Conservation (phyloP, 345 rosid genomes). For the Pugionium cornutum region DNA sequence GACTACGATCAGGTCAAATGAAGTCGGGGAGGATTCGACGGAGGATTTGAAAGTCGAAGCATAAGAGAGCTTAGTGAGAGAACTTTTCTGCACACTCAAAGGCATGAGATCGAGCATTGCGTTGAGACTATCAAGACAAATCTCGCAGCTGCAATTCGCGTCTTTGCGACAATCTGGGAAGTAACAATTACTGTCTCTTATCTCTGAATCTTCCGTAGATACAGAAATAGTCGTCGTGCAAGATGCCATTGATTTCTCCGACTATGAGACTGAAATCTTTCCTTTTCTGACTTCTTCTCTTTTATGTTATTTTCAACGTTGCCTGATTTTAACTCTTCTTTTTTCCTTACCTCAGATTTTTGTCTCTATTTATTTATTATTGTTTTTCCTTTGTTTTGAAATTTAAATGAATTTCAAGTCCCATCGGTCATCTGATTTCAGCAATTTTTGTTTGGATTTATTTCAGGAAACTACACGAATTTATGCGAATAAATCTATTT, state of each 20-base stretch:
- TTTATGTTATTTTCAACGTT: too few species aligned
- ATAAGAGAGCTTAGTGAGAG: constrained; percentile 62
- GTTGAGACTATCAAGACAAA: constrained; percentile 80
- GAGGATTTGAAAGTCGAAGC: constrained; percentile 35
- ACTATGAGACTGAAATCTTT: too few species aligned
- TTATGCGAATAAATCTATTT: too few species aligned
- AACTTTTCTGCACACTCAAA: constrained; percentile 61
- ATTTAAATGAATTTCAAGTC: too few species aligned
- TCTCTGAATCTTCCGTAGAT: constrained; percentile 33
- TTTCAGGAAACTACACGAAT: too few species aligned
- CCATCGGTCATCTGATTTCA: too few species aligned
- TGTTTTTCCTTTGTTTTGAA: too few species aligned
- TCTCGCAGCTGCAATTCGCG: constrained; percentile 78
- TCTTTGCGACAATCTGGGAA: constrained; percentile 85
- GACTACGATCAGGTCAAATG: constrained; percentile 48
- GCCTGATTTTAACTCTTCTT: too few species aligned
- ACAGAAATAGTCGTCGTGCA: neutral
- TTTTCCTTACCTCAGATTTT: too few species aligned
- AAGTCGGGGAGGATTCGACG: constrained; percentile 49
- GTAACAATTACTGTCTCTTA: constrained; percentile 65
- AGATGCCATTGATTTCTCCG: neutral
- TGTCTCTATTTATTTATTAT: too few species aligned
- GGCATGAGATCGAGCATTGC: constrained; percentile 92
- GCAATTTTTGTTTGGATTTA: too few species aligned
- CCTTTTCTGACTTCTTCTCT: too few species aligned